Percentiles rank a stretch among this genome's conserved stretches.
These are phyloP conservation scores for Castanea crenata DNA, from an alignment of 306 rosid genomes.

Conservation along the genomic window DNA sequence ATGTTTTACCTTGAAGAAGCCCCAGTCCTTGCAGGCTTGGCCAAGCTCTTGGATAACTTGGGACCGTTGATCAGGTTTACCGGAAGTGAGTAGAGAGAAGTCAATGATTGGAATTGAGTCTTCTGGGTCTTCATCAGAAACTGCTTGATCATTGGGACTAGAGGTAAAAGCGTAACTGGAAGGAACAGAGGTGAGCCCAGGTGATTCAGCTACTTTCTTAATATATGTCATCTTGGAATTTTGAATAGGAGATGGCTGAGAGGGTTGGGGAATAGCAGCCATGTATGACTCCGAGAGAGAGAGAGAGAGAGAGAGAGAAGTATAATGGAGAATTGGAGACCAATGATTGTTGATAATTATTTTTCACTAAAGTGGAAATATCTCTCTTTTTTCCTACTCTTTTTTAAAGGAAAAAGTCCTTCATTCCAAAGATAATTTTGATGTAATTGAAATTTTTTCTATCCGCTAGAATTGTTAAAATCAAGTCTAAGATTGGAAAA, in stretches of 20 bases:
- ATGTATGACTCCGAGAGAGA: not conserved
- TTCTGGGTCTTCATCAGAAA: slow-evolving; percentile 33
- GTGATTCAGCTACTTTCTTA: slow-evolving; percentile 40
- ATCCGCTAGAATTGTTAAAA: too few relatives aligned
- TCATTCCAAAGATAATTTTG: too few relatives aligned
- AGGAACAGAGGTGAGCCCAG: slow-evolving; percentile 26
- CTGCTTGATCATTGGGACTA: slow-evolving; percentile 20
- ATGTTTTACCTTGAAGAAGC: slow-evolving; percentile 43
- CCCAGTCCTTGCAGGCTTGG: slow-evolving; percentile 51
- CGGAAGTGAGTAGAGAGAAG: slow-evolving; percentile 39
- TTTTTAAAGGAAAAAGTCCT: too few relatives aligned
- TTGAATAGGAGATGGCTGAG: slow-evolving; percentile 3
- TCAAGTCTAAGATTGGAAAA: too few relatives aligned
- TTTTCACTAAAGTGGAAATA: too few relatives aligned
- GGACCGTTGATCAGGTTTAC: slow-evolving; percentile 31
- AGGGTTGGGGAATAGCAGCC: not conserved
- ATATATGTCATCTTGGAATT: slow-evolving; percentile 34
- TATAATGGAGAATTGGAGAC: too few relatives aligned
- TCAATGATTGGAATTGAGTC: slow-evolving; percentile 46
- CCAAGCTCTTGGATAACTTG: slow-evolving; percentile 22
- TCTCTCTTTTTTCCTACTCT: too few relatives aligned
- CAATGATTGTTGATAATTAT: too few relatives aligned
- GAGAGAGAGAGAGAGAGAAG: not conserved
- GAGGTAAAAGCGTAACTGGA: slow-evolving; percentile 31
- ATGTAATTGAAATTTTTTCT: too few relatives aligned